These are phyloP conservation scores for Achlya hypogyna DNA, from an alignment of 352 stramenopile species.

Conservation along the genomic window DNA sequence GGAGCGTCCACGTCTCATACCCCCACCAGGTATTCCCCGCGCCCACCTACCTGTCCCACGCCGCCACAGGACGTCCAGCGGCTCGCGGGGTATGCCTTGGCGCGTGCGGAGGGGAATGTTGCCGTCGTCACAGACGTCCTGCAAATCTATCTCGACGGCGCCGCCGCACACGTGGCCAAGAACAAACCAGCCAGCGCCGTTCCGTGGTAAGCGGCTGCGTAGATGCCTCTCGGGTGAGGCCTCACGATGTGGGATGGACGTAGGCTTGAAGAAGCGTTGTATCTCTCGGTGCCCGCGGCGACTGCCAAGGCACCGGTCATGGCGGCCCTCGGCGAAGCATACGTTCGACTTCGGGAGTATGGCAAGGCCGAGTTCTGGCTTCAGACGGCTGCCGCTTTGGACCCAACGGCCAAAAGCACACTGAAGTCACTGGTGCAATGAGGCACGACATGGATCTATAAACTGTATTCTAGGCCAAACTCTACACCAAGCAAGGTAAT, in stretches of 20 bases:
- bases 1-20: slow-evolving; percentile 18
- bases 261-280: slow-evolving; percentile 24
- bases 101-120: background rate
- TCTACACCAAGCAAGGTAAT: slow-evolving; percentile 18
- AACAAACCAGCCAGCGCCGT: slow-evolving; percentile 3
- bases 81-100: background rate
- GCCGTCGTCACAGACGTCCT: background rate
- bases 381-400: slow-evolving; percentile 22
- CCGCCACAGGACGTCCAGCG: slow-evolving; percentile 19
- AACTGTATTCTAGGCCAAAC: slow-evolving; percentile 1
- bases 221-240: background rate
- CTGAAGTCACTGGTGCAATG: slow-evolving; percentile 23
- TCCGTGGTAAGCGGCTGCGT: slow-evolving; percentile 1
- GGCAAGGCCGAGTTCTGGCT: slow-evolving; percentile 26
- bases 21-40: slow-evolving; percentile 10
- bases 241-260: background rate
- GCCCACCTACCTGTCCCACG: background rate
- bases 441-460: background rate
- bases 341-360: slow-evolving; percentile 18
- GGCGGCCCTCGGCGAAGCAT: slow-evolving; percentile 22
- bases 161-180: background rate
- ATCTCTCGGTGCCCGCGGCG: background rate
- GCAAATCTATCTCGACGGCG: slow-evolving; percentile 1
- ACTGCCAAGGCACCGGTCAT: slow-evolving; percentile 9
- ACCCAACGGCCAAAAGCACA: slow-evolving; percentile 11